A percentile compares a stretch with the other conserved stretches of the same genome.
These are phyloP conservation scores for Skeletonema menzelii DNA, from an alignment of 108 stramenopile genomes.

Conservation along the genomic window DNA sequence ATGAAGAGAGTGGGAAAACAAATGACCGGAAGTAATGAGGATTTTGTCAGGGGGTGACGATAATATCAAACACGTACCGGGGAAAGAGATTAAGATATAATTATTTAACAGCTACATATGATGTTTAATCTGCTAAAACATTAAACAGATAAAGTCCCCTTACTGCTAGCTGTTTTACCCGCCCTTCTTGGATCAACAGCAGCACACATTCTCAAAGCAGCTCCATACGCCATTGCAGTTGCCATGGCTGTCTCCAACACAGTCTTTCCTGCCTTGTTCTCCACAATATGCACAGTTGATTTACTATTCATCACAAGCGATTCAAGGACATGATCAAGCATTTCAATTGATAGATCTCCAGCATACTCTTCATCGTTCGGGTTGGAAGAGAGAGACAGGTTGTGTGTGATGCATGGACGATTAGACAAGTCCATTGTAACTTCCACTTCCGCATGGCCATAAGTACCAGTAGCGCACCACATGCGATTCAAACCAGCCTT, in stretches of 20 bases:
- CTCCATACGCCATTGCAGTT: conserved; percentile 73
- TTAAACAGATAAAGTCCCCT: conserved; percentile 88
- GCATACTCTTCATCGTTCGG: conserved; percentile 48
- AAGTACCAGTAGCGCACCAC: conserved; percentile 59
- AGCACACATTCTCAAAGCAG: conserved; percentile 66
- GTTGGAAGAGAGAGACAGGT: conserved; percentile 45
- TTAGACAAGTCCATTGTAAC: conserved; percentile 88
- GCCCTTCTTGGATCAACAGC: conserved; percentile 82
- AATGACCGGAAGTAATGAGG: not conserved
- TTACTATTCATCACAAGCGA: conserved; percentile 86
- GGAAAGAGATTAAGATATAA: not conserved
- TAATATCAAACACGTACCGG: not conserved
- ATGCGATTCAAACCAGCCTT: conserved; percentile 90
- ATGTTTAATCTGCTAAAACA: not conserved
- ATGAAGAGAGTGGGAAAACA: not conserved
- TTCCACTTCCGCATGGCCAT: conserved; percentile 54
- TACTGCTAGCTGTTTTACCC: conserved; percentile 78
- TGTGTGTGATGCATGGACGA: conserved; percentile 77
- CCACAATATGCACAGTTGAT: conserved; percentile 91
- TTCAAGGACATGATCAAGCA: conserved; percentile 92
- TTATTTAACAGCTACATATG: not conserved
- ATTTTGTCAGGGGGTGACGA: too few species aligned
- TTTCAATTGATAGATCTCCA: conserved; percentile 79
- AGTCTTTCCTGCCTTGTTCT: conserved; percentile 23
- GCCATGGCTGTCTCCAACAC: conserved; percentile 54